A percentile compares a stretch with the other conserved stretches of the same genome.
These are phyloP conservation scores for Boletus fagicola DNA, from an alignment of 768 basidiomycete species.

Conservation along the genomic window DNA sequence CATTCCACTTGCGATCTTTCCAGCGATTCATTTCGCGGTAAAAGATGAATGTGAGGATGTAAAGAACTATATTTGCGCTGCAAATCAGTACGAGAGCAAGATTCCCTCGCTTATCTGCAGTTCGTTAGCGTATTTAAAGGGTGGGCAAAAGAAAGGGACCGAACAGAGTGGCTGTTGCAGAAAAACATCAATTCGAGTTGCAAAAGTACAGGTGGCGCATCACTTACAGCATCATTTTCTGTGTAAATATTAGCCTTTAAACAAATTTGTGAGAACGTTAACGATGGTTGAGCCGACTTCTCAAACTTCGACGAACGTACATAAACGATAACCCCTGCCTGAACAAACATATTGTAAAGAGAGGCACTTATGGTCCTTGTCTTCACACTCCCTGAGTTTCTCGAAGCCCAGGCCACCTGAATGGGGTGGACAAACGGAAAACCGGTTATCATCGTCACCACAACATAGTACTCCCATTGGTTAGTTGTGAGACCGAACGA, in stretches of 20 bases:
- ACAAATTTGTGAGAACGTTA: not conserved
- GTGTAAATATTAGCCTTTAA: conserved; percentile 54
- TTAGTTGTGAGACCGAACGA: conserved; percentile 48
- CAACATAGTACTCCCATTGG: conserved; percentile 55
- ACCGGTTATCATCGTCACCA: conserved; percentile 53
- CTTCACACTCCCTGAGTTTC: conserved; percentile 59
- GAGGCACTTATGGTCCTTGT: conserved; percentile 40
- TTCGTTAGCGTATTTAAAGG: not conserved
- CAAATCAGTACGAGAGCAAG: conserved; percentile 52
- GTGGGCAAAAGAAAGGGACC: not conserved
- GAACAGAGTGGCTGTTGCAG: conserved; percentile 2
- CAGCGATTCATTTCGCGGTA: conserved; percentile 51
- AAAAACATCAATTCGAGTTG: not conserved
- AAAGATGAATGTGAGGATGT: conserved; percentile 37
- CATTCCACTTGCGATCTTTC: conserved; percentile 51
- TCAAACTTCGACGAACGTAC: too few relatives aligned
- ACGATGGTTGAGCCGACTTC: not conserved
- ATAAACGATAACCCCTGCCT: too few relatives aligned
- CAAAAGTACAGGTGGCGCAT: not conserved
- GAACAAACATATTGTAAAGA: too few relatives aligned
- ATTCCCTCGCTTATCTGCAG: conserved; percentile 60
- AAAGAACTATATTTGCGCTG: conserved; percentile 49
- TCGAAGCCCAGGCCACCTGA: conserved; percentile 57
- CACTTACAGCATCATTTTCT: conserved; percentile 44
- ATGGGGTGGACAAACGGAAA: conserved; percentile 44